A percentile compares a stretch with the other conserved stretches of the same genome.
Conservation (phyloP, 768 basidiomycete genomes). For the Tricholoma sp. region DNA sequence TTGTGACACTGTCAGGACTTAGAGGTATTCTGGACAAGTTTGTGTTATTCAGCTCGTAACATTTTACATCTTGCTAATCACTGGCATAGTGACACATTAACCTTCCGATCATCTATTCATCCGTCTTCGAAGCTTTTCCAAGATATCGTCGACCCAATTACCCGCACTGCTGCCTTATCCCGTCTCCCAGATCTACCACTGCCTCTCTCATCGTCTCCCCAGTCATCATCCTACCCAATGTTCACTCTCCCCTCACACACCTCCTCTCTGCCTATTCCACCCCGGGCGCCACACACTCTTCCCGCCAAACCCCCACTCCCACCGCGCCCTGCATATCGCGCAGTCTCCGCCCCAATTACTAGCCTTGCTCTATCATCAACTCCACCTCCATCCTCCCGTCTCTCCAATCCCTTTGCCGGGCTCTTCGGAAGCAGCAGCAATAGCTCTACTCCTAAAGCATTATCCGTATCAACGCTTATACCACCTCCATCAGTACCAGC, state of each 20-base stretch:
- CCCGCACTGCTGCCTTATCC: constrained; percentile 25
- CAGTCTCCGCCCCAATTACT: constrained; percentile 12
- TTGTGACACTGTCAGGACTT: constrained; percentile 82
- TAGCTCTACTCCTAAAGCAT: constrained; percentile 22
- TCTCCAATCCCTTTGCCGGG: constrained; percentile 74
- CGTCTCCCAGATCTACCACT: constrained; percentile 53
- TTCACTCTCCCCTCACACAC: constrained; percentile 39
- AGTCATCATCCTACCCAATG: constrained; percentile 39
- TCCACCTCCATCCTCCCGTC: constrained; percentile 32
- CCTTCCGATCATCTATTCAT: constrained; percentile 39
- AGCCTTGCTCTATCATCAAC: constrained; percentile 8
- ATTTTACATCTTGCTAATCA: constrained; percentile 1
- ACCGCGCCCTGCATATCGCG: constrained; percentile 28
- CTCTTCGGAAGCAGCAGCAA: constrained; percentile 53
- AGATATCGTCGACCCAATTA: constrained; percentile 30
- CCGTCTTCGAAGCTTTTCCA: constrained; percentile 36
- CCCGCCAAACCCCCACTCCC: constrained; percentile 35
- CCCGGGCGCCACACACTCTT: constrained; percentile 29
- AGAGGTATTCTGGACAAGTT: constrained; percentile 66
- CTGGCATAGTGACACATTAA: constrained; percentile 30
- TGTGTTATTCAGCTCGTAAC: constrained; percentile 15
- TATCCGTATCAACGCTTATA: constrained; percentile 14
- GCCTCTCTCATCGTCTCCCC: constrained; percentile 19
- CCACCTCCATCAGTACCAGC: constrained; percentile 12
- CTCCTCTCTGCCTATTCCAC: constrained; percentile 43